Base-by-base conservation (phyloP, 768 basidiomycete species). In the Cantharellus anzutake region DNA sequence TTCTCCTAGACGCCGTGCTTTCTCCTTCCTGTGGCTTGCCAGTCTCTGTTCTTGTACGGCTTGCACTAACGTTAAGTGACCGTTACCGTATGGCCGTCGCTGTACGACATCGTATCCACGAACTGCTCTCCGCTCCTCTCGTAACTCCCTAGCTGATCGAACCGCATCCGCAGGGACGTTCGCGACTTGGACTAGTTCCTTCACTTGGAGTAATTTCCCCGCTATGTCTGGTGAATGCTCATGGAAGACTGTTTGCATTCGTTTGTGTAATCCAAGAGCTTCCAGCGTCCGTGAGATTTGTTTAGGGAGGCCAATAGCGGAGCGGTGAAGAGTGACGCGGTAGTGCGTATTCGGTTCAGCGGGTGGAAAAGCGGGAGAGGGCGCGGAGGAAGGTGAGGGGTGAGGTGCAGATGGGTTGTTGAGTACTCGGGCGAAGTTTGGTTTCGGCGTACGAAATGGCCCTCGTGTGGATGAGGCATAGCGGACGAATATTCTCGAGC, bases 321-420 rank as follows among this genome's bases (percentile, higher is more conserved):
- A 93, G 59, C 92, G 85, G 5, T 79, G 79, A 38, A 93, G 81
- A 20, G 91, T 94, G 66, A 97, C 84, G 73, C 86, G 86, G 74
- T 78, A 92, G 71, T 94, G 87, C 0, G 91, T 88, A 37, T 11
- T 7, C 11, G 1, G 1, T 11, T 37, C 52, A 37, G 52, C 14
- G 52, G 52, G 35, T 37, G 35, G 14, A 37, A 37, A 55, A 7
- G 52, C 11, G 38, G 52, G 7, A 14, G 11, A 37, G 52, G 52
- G 35, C 11, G 35, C 14, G 11, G 52, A 7, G 52, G 11, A 11
- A 37, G 52, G 44, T 29, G 20, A 29, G 20, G 20, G 20, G 20
- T 29, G 20, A 29, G 20, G 20, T 29, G 20, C 20, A 29, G 20
- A 29, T 29, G 20, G 20, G 20, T 1, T 29, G 20, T 29, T 29